Evolutionary conservation across 2,329 filamentous ascomycete genomes (phyloP), one percentile per base, ranked within the genome.

Genomic region (Penicillium sp.): DNA sequence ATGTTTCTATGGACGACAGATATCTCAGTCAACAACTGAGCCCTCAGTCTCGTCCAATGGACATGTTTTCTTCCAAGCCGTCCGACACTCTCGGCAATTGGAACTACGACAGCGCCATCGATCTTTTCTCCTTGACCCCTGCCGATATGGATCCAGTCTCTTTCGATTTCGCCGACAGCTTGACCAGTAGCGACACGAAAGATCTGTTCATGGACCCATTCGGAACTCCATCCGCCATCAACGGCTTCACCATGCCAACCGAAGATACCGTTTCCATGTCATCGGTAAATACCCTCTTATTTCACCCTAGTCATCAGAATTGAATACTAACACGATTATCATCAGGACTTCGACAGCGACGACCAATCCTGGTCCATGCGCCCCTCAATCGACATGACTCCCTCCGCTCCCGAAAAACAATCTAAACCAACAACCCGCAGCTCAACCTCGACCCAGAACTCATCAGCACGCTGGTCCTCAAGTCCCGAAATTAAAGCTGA

Each of bases 61-160:
- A 70, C 39, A 51, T 66, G 13, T 58, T 61, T 37, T 54, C 59
- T 22, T 61, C 64, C 46, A 64, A 63, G 35, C 62, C 64, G 16
- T 67, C 72, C 21, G 72, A 75, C 52, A 72, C 71, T 22, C 48
- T 72, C 27, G 72, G 70, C 62, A 71, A 73, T 56, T 73, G 71
- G 71, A 67, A 62, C 58, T 73, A 73, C 49, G 70, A 73, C 57
- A 71, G 62, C 48, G 66, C 69, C 22, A 70, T 73, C 52, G 70
- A 73, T 54, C 62, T 73, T 14, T 73, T 73, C 58, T 65, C 69
- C 21, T 49, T 72, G 45, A 70, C 71, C 53, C 64, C 70, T 26
- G 63, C 67, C 51, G 63, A 72, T 31, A 70, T 70, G 48, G 67
- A 73, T 49, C 55, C 67, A 10, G 66, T 69, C 41, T 54, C 67